Conservation (phyloP, 352 stramenopile genomes). For the Phytopythium litorale region DNA sequence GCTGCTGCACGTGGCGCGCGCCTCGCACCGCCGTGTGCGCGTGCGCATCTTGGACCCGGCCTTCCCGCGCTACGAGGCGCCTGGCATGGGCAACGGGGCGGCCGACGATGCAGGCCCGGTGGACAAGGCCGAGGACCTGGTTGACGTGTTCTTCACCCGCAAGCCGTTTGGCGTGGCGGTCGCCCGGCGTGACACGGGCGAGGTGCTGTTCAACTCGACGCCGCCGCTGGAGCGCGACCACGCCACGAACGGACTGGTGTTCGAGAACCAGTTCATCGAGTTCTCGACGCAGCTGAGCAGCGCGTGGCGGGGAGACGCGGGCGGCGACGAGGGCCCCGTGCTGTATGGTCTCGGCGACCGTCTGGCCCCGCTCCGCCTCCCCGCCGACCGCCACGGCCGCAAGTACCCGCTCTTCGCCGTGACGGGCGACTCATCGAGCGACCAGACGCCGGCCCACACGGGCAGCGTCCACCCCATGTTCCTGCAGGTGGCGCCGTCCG, state of each 20-base stretch:
- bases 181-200: slow-evolving; percentile 40
- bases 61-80: slow-evolving; percentile 71
- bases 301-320: background rate
- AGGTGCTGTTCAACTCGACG: slow-evolving; percentile 87
- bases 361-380: slow-evolving; percentile 33
- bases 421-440: slow-evolving; percentile 15
- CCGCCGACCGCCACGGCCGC: slow-evolving; percentile 35
- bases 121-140: slow-evolving; percentile 14
- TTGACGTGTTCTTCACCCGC: slow-evolving; percentile 57
- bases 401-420: slow-evolving; percentile 71
- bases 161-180: slow-evolving; percentile 73
- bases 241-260: slow-evolving; percentile 66
- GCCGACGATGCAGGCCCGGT: slow-evolving; percentile 3
- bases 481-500: slow-evolving; percentile 40
- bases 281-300: slow-evolving; percentile 59
- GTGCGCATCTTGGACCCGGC: slow-evolving; percentile 82
- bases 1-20: slow-evolving; percentile 54
- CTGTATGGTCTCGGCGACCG: slow-evolving; percentile 81
- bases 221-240: slow-evolving; percentile 29
- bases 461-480: slow-evolving; percentile 73
- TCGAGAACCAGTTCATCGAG: slow-evolving; percentile 87
- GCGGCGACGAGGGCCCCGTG: slow-evolving; percentile 23
- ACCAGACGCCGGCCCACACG: slow-evolving; percentile 9
- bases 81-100: slow-evolving; percentile 14
- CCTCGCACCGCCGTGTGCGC: slow-evolving; percentile 41